These are phyloP conservation scores for Aureobasidium sp. DNA, from an alignment of 2,329 filamentous ascomycete genomes.

Conservation along the genomic window DNA sequence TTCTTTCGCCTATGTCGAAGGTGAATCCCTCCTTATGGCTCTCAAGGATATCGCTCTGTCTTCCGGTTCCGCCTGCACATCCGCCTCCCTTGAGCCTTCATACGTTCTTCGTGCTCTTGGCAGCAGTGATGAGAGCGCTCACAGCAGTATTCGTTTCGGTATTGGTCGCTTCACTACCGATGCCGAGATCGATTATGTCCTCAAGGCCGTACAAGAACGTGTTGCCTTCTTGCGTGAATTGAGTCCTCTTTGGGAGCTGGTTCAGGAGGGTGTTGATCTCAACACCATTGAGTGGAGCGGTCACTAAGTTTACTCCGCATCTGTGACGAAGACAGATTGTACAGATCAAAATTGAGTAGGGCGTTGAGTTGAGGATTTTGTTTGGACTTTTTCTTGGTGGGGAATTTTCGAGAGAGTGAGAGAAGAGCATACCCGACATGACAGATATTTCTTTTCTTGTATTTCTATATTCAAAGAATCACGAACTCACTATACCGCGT, in stretches of 20 bases:
- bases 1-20: conserved; percentile 96
- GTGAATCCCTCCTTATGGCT: conserved; percentile 95
- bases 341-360: neutral
- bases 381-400: neutral
- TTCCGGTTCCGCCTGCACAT: conserved; percentile 94
- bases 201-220: conserved; percentile 85
- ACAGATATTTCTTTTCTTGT: neutral
- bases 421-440: neutral
- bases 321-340: neutral
- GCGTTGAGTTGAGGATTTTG: neutral
- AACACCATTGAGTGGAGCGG: conserved; percentile 98
- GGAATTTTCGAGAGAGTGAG: neutral
- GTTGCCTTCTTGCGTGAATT: conserved; percentile 91
- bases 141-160: conserved; percentile 95
- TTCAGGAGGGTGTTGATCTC: conserved; percentile 92
- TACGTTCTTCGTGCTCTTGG: conserved; percentile 92
- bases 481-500: neutral
- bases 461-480: neutral
- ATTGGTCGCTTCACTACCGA: conserved; percentile 97
- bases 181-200: conserved; percentile 90
- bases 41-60: conserved; percentile 96
- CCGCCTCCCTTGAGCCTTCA: conserved; percentile 89
- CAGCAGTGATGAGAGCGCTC: conserved; percentile 93
- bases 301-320: conserved; percentile 52
- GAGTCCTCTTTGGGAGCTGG: conserved; percentile 93